Conservation (phyloP, 2,329 filamentous ascomycete species). For the Penicillium frequentans region DNA sequence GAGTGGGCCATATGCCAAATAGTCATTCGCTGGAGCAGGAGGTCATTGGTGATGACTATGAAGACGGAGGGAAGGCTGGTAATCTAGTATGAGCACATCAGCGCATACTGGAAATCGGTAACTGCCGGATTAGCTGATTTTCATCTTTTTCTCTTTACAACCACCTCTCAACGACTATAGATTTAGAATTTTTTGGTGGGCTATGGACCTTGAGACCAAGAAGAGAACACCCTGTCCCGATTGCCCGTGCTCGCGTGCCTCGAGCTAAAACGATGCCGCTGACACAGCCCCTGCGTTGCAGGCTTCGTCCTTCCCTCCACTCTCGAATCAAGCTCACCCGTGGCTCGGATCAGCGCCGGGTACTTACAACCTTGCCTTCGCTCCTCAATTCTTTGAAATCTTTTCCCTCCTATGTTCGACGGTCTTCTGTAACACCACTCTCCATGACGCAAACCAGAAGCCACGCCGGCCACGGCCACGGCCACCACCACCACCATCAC, state of each 20-base stretch:
- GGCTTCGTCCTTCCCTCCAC: slow-evolving; percentile 33
- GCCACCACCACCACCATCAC: slow-evolving; percentile 73
- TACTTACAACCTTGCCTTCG: slow-evolving; percentile 19
- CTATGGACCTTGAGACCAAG: slow-evolving; percentile 7
- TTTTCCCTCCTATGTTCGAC: slow-evolving; percentile 12
- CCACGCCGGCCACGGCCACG: slow-evolving; percentile 49
- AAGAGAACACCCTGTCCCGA: slow-evolving; percentile 26
- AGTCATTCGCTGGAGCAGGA: not conserved
- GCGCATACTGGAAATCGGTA: slow-evolving; percentile 14
- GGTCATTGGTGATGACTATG: not conserved
- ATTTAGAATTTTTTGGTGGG: not conserved
- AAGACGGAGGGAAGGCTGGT: not conserved
- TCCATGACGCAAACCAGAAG: slow-evolving; percentile 45
- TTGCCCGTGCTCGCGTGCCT: slow-evolving; percentile 23
- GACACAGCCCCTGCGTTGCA: slow-evolving; percentile 42
- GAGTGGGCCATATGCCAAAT: not conserved
- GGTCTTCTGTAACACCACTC: slow-evolving; percentile 11
- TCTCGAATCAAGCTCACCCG: slow-evolving; percentile 10
- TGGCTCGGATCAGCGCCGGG: slow-evolving; percentile 19
- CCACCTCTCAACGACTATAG: not conserved
- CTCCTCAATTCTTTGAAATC: slow-evolving; percentile 10
- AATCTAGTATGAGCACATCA: slow-evolving; percentile 10
- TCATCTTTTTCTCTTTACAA: not conserved
- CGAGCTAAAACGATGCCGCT: slow-evolving; percentile 29
- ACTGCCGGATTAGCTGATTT: slow-evolving; percentile 26